Conservation (phyloP, 139 green algal species). For the Raphidocelis subcapitata region DNA sequence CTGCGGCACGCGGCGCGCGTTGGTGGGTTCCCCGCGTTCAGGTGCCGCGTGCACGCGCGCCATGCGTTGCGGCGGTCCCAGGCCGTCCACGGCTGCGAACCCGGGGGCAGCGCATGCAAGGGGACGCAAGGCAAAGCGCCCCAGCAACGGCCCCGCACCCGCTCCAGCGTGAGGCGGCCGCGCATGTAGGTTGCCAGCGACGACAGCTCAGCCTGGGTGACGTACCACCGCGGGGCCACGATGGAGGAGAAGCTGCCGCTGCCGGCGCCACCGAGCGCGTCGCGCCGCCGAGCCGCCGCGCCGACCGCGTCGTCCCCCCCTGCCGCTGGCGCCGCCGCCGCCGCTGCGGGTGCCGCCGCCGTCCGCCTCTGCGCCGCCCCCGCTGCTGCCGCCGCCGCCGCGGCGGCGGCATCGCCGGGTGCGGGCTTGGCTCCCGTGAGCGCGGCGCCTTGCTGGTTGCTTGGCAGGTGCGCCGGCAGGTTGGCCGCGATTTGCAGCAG, state of each 20-base stretch:
- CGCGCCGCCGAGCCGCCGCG: not conserved
- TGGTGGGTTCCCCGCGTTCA: too few species aligned
- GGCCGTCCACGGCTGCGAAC: too few species aligned
- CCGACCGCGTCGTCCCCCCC: not conserved
- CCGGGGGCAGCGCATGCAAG: too few species aligned
- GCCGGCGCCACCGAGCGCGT: too few species aligned
- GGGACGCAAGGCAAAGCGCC: too few species aligned
- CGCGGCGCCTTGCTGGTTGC: constrained; percentile 1
- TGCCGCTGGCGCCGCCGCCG: not conserved
- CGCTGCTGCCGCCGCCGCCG: constrained; percentile 2
- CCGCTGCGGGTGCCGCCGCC: too few species aligned
- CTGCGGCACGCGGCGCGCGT: constrained; percentile 9
- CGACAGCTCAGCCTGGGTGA: constrained; percentile 59
- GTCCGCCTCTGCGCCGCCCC: constrained; percentile 11
- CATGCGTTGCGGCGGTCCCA: too few species aligned
- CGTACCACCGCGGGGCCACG: constrained; percentile 53
- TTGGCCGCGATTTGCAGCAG: constrained; percentile 49
- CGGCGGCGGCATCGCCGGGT: not conserved
- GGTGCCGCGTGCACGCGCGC: too few species aligned
- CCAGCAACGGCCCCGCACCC: too few species aligned
- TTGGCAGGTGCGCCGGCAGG: constrained; percentile 50
- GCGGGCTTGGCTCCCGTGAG: not conserved
- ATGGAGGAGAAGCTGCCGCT: not conserved
- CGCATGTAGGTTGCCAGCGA: constrained; percentile 64
- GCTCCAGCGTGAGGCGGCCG: constrained; percentile 61